Percentiles rank a stretch among this genome's conserved stretches.
phyloP scores from a whole-genome alignment of 2,329 filamentous ascomycete species.

The Pyrenophora tritici-repentis region DNA sequence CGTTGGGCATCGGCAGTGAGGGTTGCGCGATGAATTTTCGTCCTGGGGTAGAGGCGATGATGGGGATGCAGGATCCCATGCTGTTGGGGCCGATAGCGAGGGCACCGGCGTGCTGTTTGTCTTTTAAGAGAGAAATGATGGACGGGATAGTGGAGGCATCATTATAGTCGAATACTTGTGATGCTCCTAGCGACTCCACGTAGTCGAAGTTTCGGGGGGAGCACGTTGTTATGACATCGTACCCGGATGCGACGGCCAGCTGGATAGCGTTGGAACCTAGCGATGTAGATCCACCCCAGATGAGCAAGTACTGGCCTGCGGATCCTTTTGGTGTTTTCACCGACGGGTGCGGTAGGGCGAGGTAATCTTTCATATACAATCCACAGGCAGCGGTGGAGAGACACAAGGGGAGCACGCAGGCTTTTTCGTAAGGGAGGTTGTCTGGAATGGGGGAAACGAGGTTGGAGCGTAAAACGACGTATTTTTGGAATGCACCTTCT shows the following conservation, averaged over 20 bases:
- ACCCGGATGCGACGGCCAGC: constrained; percentile 52
- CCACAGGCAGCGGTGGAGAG: constrained; percentile 19
- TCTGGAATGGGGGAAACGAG: constrained; percentile 54
- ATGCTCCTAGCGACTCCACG: constrained; percentile 53
- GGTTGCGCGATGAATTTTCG: not conserved
- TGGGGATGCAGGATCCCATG: constrained; percentile 13
- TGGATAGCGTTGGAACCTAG: constrained; percentile 57
- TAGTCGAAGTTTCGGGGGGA: constrained; percentile 55
- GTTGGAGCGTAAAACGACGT: constrained; percentile 55
- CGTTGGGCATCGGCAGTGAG: not conserved
- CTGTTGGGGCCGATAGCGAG: constrained; percentile 37
- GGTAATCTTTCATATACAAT: constrained; percentile 18
- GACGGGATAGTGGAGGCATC: constrained; percentile 37
- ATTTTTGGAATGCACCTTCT: constrained; percentile 53
- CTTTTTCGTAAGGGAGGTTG: constrained; percentile 51
- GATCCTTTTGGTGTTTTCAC: constrained; percentile 47
- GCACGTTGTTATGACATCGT: constrained; percentile 52
- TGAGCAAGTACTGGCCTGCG: constrained; percentile 41
- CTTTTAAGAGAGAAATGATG: constrained; percentile 43
- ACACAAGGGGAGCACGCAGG: constrained; percentile 48
- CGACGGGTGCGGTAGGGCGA: constrained; percentile 28
- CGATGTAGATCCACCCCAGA: constrained; percentile 55
- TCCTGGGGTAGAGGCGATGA: not conserved
- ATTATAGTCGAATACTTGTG: constrained; percentile 56
- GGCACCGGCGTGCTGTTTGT: constrained; percentile 42